These are phyloP conservation scores for Starmerella lactis-condensi DNA, from an alignment of 805 yeast species.

Conservation along the genomic window DNA sequence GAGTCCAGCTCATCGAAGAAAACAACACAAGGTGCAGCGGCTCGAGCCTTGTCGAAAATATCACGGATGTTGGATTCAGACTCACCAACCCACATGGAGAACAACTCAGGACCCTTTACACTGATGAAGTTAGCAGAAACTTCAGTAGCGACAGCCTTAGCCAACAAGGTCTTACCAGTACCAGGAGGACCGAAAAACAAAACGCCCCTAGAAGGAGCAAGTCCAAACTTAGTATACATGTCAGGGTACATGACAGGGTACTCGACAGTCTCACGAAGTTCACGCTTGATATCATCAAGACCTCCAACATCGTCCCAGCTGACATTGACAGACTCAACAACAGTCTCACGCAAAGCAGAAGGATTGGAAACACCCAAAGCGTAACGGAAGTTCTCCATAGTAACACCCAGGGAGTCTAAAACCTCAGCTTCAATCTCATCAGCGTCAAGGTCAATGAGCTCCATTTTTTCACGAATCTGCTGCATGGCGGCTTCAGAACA, in stretches of 20 bases:
- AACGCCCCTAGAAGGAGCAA: conserved; percentile 96
- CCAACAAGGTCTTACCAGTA: conserved; percentile 96
- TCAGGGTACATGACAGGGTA: conserved; percentile 98
- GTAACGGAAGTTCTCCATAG: conserved; percentile 96
- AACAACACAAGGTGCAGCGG: conserved; percentile 98
- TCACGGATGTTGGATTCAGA: conserved; percentile 94
- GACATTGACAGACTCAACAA: conserved; percentile 93
- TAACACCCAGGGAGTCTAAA: conserved; percentile 86
- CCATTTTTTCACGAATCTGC: conserved; percentile 99
- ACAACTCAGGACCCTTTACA: conserved; percentile 89
- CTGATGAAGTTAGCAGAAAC: conserved; percentile 96
- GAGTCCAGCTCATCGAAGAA: conserved; percentile 97
- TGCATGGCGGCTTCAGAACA: conserved; percentile 99
- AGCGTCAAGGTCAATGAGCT: conserved; percentile 83
- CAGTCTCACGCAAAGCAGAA: conserved; percentile 97
- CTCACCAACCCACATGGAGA: conserved; percentile 99
- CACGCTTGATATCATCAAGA: conserved; percentile 84
- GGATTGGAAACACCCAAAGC: conserved; percentile 97
- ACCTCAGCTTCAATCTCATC: conserved; percentile 96
- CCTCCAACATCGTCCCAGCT: conserved; percentile 99
- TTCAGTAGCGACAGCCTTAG: conserved; percentile 98
- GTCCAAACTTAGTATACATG: conserved; percentile 93
- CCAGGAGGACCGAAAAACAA: conserved; percentile 99
- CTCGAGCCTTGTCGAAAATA: conserved; percentile 94
- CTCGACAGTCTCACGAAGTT: conserved; percentile 96